Evolutionary conservation across 768 basidiomycete genomes (phyloP).

Genomic region (Antrodiella citrinella): DNA sequence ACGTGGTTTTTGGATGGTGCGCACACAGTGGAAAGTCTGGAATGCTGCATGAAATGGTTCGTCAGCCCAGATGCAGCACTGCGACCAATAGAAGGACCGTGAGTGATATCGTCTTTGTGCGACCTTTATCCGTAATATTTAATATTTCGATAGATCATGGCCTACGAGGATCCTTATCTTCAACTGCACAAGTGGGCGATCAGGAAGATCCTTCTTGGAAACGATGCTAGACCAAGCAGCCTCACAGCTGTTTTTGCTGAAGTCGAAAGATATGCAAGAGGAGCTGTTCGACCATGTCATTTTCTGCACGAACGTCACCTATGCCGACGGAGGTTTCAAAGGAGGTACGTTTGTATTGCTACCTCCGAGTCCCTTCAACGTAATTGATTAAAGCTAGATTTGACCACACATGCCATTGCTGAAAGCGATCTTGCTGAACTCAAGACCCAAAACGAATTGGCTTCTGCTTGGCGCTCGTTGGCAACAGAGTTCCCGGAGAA

Average conservation of each 20-base stretch:
- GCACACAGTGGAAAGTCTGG: conserved; percentile 87
- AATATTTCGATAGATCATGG: conserved; percentile 5
- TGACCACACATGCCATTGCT: conserved; percentile 62
- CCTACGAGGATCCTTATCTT: conserved; percentile 68
- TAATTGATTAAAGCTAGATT: conserved; percentile 41
- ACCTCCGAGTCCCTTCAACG: neutral
- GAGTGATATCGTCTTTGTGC: conserved; percentile 3
- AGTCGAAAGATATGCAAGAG: conserved; percentile 28
- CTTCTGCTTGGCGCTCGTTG: conserved; percentile 61
- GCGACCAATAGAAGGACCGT: conserved; percentile 12
- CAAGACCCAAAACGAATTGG: conserved; percentile 70
- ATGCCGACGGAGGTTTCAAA: conserved; percentile 82
- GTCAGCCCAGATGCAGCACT: conserved; percentile 50
- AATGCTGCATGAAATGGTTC: conserved; percentile 87
- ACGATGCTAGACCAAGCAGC: conserved; percentile 47
- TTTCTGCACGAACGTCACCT: conserved; percentile 96
- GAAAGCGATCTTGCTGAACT: conserved; percentile 56
- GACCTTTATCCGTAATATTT: neutral
- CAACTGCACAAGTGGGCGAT: conserved; percentile 91
- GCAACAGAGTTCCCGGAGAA: conserved; percentile 52
- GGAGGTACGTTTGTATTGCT: conserved; percentile 46
- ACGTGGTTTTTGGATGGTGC: conserved; percentile 96
- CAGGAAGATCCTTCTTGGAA: conserved; percentile 63
- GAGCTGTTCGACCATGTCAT: conserved; percentile 78
- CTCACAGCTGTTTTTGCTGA: conserved; percentile 35